These are phyloP conservation scores for Aspergillus udagawae DNA, from an alignment of 2,329 filamentous ascomycete genomes.

Conservation along the genomic window DNA sequence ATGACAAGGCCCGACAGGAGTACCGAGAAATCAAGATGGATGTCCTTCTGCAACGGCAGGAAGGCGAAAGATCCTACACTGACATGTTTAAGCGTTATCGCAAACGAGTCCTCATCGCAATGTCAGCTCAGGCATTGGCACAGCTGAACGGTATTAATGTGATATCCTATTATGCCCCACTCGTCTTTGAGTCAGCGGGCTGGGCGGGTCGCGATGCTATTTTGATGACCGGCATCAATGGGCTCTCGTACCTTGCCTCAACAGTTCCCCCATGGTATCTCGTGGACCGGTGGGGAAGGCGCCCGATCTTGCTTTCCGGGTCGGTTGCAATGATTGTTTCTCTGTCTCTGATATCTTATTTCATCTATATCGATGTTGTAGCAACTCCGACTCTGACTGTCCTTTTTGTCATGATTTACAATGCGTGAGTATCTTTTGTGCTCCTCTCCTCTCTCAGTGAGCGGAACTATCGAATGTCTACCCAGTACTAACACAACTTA, in stretches of 20 bases:
- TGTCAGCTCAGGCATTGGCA: constrained; percentile 93
- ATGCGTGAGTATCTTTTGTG: constrained; percentile 50
- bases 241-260: constrained; percentile 81
- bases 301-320: constrained; percentile 83
- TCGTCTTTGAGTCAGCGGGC: constrained; percentile 95
- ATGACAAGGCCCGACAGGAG: constrained; percentile 86
- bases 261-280: constrained; percentile 97
- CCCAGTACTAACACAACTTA: neutral
- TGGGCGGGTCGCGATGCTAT: constrained; percentile 88
- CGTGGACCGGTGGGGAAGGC: constrained; percentile 85
- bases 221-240: constrained; percentile 96
- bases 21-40: constrained; percentile 99
- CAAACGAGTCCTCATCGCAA: constrained; percentile 93
- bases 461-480: neutral
- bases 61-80: constrained; percentile 83
- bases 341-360: constrained; percentile 87
- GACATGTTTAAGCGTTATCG: constrained; percentile 95
- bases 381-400: constrained; percentile 82
- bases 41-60: constrained; percentile 85
- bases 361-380: constrained; percentile 77
- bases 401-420: constrained; percentile 96
- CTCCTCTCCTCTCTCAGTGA: neutral
- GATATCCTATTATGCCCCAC: constrained; percentile 96
- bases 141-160: constrained; percentile 99
- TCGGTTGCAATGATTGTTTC: constrained; percentile 86